Conservation (phyloP, 495 filamentous ascomycete species). For the Talaromyces stipitatus region DNA sequence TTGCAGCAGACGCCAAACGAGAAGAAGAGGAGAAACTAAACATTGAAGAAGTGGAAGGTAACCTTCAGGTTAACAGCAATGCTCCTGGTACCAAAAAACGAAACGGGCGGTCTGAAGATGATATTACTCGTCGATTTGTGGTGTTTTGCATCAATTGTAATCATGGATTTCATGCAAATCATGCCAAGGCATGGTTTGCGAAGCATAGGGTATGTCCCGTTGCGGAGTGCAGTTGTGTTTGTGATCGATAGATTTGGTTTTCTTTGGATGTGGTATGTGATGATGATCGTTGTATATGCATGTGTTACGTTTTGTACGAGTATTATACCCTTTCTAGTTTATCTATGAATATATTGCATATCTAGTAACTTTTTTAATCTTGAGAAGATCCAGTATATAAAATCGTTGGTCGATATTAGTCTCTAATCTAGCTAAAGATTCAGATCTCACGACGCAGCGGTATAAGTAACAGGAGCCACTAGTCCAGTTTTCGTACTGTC, state of each 20-base stretch:
- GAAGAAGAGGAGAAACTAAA: conserved; percentile 31
- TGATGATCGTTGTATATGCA: not conserved
- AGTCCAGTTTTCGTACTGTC: not conserved
- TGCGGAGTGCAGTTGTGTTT: conserved; percentile 81
- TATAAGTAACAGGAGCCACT: not conserved
- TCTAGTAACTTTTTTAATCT: not conserved
- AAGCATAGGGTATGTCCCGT: conserved; percentile 78
- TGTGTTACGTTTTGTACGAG: conserved; percentile 1
- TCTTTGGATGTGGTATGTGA: not conserved
- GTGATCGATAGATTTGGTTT: conserved; percentile 34
- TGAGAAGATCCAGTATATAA: not conserved
- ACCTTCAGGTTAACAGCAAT: conserved; percentile 12
- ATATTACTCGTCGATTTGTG: conserved; percentile 46
- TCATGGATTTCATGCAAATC: conserved; percentile 84
- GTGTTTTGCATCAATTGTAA: conserved; percentile 84
- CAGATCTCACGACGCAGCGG: not conserved
- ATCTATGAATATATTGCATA: not conserved
- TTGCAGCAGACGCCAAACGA: conserved; percentile 40
- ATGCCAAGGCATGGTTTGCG: conserved; percentile 82
- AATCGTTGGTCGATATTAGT: not conserved
- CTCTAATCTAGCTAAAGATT: not conserved
- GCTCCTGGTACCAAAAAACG: conserved; percentile 7
- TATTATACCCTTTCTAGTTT: conserved; percentile 3
- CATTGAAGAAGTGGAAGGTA: conserved; percentile 10
- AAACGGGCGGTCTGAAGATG: conserved; percentile 19